phyloP scores from a whole-genome alignment of 2,329 filamentous ascomycete genomes.

The Xylaria sp. region DNA sequence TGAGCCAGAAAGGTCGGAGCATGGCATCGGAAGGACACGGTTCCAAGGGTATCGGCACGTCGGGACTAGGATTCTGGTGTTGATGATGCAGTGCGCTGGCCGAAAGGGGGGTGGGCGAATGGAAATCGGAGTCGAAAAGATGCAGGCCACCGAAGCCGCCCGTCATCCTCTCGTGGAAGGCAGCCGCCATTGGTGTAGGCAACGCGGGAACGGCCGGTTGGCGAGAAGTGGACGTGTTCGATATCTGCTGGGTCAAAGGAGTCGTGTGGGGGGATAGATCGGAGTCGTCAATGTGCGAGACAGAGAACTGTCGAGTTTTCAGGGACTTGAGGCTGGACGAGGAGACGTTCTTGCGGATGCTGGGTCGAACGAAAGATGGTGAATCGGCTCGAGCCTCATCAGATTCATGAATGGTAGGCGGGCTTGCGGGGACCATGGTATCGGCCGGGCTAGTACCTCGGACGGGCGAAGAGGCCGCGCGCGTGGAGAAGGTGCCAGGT shows the following conservation, averaged over 20 bases:
- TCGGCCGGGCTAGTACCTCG: conserved; percentile 29
- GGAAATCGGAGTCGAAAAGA: conserved; percentile 83
- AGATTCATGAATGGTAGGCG: conserved; percentile 41
- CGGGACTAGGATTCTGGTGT: conserved; percentile 43
- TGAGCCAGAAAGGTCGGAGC: conserved; percentile 96
- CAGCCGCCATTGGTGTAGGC: conserved; percentile 67
- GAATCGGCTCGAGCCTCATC: conserved; percentile 53
- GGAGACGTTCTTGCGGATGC: conserved; percentile 69
- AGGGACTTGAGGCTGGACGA: conserved; percentile 72
- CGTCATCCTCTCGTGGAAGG: conserved; percentile 61
- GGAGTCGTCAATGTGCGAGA: conserved; percentile 63
- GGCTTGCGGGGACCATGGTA: conserved; percentile 35
- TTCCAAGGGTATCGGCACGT: conserved; percentile 79
- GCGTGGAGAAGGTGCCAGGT: conserved; percentile 38
- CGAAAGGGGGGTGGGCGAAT: conserved; percentile 59
- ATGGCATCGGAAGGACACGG: conserved; percentile 88
- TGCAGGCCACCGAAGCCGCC: conserved; percentile 69
- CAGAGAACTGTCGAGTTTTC: conserved; percentile 73
- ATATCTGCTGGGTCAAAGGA: conserved; percentile 70
- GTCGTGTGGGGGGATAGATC: conserved; percentile 76
- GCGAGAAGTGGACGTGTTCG: conserved; percentile 47
- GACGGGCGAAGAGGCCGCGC: conserved; percentile 40
- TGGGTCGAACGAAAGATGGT: conserved; percentile 52
- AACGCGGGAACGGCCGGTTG: conserved; percentile 62
- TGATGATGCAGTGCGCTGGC: conserved; percentile 68